Conservation (phyloP, 805 yeast species). For the Zygotorulaspora chibaensis region DNA sequence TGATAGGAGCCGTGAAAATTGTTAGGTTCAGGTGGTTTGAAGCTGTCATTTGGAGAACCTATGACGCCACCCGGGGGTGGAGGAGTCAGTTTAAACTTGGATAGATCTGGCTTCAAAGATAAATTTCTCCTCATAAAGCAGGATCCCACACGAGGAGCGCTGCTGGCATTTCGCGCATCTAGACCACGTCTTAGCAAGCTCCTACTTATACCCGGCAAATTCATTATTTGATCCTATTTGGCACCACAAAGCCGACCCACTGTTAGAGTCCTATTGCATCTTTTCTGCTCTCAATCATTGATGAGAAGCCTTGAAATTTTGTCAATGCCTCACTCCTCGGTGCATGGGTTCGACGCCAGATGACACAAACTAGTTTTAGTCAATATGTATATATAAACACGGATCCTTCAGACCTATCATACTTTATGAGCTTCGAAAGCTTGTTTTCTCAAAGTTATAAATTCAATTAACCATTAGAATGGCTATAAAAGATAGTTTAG, state of each 20-base stretch:
- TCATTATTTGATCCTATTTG: background rate
- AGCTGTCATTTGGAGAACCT: constrained; percentile 71
- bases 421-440: no score
- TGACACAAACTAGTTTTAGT: constrained; percentile 5
- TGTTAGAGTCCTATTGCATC: background rate
- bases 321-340: background rate
- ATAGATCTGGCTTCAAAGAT: constrained; percentile 27
- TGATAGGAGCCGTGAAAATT: constrained; percentile 64
- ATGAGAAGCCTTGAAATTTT: background rate
- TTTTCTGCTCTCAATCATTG: background rate
- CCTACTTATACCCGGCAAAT: background rate
- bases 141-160: no score
- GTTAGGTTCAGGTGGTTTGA: constrained; percentile 53
- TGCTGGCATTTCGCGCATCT: background rate
- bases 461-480: background rate
- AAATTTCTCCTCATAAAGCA: constrained; percentile 9
- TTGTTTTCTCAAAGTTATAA: background rate
- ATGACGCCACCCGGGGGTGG: constrained; percentile 73
- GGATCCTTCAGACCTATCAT: no score
- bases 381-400: background rate
- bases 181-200: background rate
- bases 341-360: constrained; percentile 6
- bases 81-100: constrained; percentile 44
- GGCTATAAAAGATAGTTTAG: constrained; percentile 14
- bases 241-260: no score